Evolutionary conservation across 202 grass and related monocot genomes (phyloP).

Genomic region (Hordeum pubiflorum): DNA sequence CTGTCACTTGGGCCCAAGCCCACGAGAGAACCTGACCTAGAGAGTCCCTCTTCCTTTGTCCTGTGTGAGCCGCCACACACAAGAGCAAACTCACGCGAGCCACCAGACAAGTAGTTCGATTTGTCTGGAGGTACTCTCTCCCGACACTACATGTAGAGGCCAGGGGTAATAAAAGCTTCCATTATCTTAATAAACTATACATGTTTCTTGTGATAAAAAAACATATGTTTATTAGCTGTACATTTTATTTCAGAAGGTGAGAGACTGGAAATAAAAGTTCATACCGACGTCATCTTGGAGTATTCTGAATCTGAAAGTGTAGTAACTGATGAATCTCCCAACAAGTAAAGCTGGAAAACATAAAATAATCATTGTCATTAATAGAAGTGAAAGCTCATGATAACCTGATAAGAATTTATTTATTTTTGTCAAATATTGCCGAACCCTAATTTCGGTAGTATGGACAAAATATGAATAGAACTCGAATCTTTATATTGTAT

Average conservation of each 20-base stretch:
- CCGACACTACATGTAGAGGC: not conserved
- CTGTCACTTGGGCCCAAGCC: no score
- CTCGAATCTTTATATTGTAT: not conserved
- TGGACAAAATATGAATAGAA: slow-evolving; percentile 16
- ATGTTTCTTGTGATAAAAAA: not conserved
- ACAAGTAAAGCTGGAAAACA: slow-evolving; percentile 72
- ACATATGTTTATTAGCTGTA: not conserved
- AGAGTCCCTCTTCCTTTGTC: no score
- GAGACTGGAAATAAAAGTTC: slow-evolving; percentile 36
- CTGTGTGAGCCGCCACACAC: no score
- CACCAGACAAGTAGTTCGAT: no score
- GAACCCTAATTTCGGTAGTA: not conserved
- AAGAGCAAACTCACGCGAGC: no score
- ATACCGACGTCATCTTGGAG: slow-evolving; percentile 96
- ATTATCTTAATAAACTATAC: not conserved
- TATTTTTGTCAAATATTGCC: not conserved
- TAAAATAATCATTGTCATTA: slow-evolving; percentile 7
- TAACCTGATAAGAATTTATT: not conserved
- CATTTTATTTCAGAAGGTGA: not conserved
- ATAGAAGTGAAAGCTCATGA: slow-evolving; percentile 16
- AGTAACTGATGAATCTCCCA: slow-evolving; percentile 80
- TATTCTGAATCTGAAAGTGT: slow-evolving; percentile 90
- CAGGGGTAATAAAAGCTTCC: not conserved
- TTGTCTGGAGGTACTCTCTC: no score
- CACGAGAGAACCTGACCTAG: no score